Percentiles rank a stretch among this genome's conserved stretches.
These are phyloP conservation scores for Saturnispora halmiae DNA, from an alignment of 805 yeast genomes.

Conservation along the genomic window DNA sequence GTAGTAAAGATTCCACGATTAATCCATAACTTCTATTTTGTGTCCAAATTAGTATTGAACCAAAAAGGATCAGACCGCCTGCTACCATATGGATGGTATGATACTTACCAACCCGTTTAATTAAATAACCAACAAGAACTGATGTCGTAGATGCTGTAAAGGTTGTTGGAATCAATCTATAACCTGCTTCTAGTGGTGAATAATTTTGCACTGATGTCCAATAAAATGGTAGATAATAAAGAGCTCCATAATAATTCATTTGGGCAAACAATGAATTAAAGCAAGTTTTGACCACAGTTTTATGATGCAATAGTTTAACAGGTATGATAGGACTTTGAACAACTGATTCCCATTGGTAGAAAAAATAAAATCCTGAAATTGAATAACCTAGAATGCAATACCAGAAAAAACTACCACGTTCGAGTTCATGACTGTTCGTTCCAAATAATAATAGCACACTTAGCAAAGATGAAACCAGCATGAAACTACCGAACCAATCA, in stretches of 20 bases:
- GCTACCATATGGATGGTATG: conserved; percentile 32
- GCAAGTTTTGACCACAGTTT: conserved; percentile 55
- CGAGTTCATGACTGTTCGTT: conserved; percentile 47
- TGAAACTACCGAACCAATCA: conserved; percentile 54
- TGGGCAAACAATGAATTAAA: conserved; percentile 60
- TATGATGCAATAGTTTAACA: conserved; percentile 41
- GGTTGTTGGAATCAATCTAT: conserved; percentile 44
- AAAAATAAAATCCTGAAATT: conserved; percentile 2
- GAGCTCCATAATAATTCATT: conserved; percentile 51
- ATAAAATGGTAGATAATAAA: conserved; percentile 64
- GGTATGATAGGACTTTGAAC: conserved; percentile 52
- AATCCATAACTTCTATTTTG: conserved; percentile 13
- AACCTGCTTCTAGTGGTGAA: conserved; percentile 27
- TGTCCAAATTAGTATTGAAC: conserved; percentile 31
- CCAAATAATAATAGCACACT: conserved; percentile 53
- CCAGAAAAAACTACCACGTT: conserved; percentile 39
- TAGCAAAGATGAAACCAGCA: conserved; percentile 48
- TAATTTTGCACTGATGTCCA: conserved; percentile 25
- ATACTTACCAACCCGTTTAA: conserved; percentile 60
- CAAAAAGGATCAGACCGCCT: conserved; percentile 38
- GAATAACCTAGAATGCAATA: conserved; percentile 12
- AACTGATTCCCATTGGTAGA: conserved; percentile 8
- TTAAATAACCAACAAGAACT: conserved; percentile 53
- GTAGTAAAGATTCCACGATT: conserved; percentile 33
- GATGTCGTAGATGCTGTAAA: conserved; percentile 61